A percentile compares a stretch with the other conserved stretches of the same genome.
phyloP scores from a whole-genome alignment of 148 eudicot genomes.

The Arctostaphylos glauca region DNA sequence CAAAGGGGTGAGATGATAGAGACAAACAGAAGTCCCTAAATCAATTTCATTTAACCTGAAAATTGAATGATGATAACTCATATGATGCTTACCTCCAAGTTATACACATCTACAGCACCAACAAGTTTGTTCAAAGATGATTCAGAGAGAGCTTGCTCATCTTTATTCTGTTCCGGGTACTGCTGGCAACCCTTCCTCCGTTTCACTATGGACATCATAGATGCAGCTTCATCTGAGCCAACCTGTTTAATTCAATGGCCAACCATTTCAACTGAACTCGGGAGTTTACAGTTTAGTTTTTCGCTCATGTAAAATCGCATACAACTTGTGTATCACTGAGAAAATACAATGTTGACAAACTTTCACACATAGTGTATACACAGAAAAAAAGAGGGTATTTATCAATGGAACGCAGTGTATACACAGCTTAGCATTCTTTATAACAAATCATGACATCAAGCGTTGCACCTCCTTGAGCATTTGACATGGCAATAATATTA shows the following conservation, averaged over 20 bases:
- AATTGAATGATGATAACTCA: not conserved
- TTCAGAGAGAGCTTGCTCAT: slow-evolving; percentile 57
- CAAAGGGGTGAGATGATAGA: not conserved
- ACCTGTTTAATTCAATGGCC: slow-evolving; percentile 29
- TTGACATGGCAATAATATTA: not conserved
- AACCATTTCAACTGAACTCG: slow-evolving; percentile 11
- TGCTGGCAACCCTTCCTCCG: slow-evolving; percentile 31
- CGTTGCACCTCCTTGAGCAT: not conserved
- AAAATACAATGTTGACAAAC: not conserved
- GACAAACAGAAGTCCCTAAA: not conserved
- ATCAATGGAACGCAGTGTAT: not conserved
- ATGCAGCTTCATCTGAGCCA: slow-evolving; percentile 22
- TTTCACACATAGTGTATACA: not conserved
- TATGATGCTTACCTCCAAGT: slow-evolving; percentile 47
- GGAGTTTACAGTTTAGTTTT: not conserved
- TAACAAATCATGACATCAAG: not conserved
- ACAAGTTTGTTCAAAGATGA: slow-evolving; percentile 62
- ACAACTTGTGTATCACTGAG: not conserved
- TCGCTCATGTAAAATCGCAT: not conserved
- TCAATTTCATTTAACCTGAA: not conserved
- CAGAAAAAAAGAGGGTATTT: not conserved
- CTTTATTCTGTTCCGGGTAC: slow-evolving; percentile 27
- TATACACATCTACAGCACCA: slow-evolving; percentile 55
- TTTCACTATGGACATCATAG: slow-evolving; percentile 34
- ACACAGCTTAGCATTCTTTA: not conserved